phyloP scores from a whole-genome alignment of 169 alveolate genomes.

The Eimeria praecox region DNA sequence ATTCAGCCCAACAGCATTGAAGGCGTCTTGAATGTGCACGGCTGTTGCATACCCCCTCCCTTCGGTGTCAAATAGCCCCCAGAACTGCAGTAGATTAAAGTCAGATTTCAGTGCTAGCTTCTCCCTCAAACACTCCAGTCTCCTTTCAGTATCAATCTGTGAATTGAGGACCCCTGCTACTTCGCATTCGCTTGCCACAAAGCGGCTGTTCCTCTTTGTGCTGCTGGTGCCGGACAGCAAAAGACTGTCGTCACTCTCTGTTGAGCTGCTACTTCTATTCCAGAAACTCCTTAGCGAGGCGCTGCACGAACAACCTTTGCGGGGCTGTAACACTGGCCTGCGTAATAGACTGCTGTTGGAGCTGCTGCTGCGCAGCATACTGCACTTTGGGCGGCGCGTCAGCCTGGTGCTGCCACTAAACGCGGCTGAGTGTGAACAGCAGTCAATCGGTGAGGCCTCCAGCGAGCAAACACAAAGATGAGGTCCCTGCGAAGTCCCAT shows the following conservation, averaged over 20 bases:
- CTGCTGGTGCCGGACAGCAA: constrained; percentile 12
- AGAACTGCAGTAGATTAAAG: constrained; percentile 77
- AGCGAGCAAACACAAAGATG: background rate
- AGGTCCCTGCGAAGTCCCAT: constrained; percentile 20
- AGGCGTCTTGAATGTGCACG: constrained; percentile 69
- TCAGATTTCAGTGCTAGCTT: constrained; percentile 80
- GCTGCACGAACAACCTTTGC: constrained; percentile 44
- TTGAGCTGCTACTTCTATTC: background rate
- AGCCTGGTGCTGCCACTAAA: constrained; percentile 64
- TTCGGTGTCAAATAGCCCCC: constrained; percentile 80
- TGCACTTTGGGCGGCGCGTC: constrained; percentile 24
- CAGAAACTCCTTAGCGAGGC: constrained; percentile 4
- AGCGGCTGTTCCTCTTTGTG: background rate
- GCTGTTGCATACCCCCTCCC: constrained; percentile 82
- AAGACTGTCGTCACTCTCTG: constrained; percentile 38
- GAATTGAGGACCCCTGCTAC: constrained; percentile 68
- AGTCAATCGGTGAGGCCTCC: background rate
- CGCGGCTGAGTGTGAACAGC: constrained; percentile 19
- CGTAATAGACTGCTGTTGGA: constrained; percentile 32
- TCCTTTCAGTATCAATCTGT: constrained; percentile 78
- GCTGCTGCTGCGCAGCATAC: constrained; percentile 42
- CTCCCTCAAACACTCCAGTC: constrained; percentile 69
- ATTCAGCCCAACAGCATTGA: constrained; percentile 62
- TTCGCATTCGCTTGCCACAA: constrained; percentile 69
- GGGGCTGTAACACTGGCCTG: background rate